Evolutionary conservation across 345 rosid species (phyloP).

Genomic region (Rhodomyrtus tomentosa): DNA sequence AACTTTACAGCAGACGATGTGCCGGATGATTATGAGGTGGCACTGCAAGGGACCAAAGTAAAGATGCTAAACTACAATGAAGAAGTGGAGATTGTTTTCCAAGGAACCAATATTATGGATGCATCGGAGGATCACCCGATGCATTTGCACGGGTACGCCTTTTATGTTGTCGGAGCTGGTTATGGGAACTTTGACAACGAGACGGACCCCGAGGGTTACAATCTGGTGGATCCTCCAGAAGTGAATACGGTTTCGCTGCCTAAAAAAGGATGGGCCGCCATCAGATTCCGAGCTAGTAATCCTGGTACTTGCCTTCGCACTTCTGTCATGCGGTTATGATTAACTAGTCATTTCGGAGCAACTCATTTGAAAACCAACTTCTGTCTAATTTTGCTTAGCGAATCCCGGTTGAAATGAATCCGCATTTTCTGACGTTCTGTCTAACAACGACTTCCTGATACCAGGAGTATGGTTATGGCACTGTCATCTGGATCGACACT

Average conservation of each 20-base stretch:
- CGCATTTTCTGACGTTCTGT: neutral
- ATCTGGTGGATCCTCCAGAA: constrained; percentile 8
- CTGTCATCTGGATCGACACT: constrained; percentile 15
- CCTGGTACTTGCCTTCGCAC: constrained; percentile 4
- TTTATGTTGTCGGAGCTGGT: constrained; percentile 4
- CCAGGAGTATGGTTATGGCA: constrained; percentile 13
- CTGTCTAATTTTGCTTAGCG: neutral
- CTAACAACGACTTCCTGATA: neutral
- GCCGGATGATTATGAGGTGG: neutral
- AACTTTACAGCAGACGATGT: constrained; percentile 3
- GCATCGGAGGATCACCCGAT: constrained; percentile 9
- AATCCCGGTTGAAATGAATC: neutral
- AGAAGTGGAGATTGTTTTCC: constrained; percentile 15
- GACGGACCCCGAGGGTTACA: neutral
- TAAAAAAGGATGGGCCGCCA: constrained; percentile 5
- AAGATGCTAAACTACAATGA: constrained; percentile 10
- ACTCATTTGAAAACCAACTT: neutral
- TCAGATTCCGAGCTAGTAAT: constrained; percentile 10
- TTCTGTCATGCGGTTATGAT: neutral
- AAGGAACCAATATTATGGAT: constrained; percentile 6
- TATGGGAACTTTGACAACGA: constrained; percentile 2
- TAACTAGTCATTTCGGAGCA: neutral
- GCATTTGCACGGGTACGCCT: constrained; percentile 12
- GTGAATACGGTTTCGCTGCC: constrained; percentile 6
- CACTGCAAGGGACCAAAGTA: constrained; percentile 5